Evolutionary conservation across 1,139 yeast species (phyloP).

Genomic region (Nakaseomyces kungkrabaensis): DNA sequence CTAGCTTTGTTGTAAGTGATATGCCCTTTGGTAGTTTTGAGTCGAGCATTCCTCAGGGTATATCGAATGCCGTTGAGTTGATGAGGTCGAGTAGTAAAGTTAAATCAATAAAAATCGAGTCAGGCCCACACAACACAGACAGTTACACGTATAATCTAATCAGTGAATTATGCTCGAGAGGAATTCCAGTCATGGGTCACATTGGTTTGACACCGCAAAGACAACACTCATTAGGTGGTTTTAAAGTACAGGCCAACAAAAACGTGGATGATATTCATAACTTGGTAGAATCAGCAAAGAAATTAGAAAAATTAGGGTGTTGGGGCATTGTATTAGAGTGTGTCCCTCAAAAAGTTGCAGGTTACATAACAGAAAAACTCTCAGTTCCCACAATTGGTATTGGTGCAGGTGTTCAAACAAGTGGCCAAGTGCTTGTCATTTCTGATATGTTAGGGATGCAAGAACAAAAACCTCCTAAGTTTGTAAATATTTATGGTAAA

Average conservation of each 20-base stretch:
- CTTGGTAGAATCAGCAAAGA: constrained; percentile 59
- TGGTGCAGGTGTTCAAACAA: constrained; percentile 80
- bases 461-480: constrained; percentile 53
- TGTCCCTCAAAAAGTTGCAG: constrained; percentile 68
- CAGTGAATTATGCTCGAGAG: constrained; percentile 34
- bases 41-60: constrained; percentile 51
- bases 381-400: constrained; percentile 84
- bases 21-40: constrained; percentile 87
- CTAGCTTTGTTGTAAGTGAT: constrained; percentile 67
- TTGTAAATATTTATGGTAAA: constrained; percentile 61
- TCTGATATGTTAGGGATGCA: constrained; percentile 77
- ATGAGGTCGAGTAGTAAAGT: constrained; percentile 54
- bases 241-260: constrained; percentile 69
- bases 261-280: constrained; percentile 44
- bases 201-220: constrained; percentile 89
- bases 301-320: constrained; percentile 68
- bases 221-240: constrained; percentile 73
- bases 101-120: constrained; percentile 82
- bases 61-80: constrained; percentile 50
- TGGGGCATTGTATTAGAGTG: constrained; percentile 75
- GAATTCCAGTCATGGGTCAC: constrained; percentile 89
- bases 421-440: constrained; percentile 87
- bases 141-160: constrained; percentile 20
- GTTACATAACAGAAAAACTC: constrained; percentile 48
- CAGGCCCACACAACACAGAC: constrained; percentile 51